Evolutionary conservation across 768 basidiomycete genomes (phyloP), one percentile per base, ranked within the genome.

Genomic region (Leucosporidium scottii): DNA sequence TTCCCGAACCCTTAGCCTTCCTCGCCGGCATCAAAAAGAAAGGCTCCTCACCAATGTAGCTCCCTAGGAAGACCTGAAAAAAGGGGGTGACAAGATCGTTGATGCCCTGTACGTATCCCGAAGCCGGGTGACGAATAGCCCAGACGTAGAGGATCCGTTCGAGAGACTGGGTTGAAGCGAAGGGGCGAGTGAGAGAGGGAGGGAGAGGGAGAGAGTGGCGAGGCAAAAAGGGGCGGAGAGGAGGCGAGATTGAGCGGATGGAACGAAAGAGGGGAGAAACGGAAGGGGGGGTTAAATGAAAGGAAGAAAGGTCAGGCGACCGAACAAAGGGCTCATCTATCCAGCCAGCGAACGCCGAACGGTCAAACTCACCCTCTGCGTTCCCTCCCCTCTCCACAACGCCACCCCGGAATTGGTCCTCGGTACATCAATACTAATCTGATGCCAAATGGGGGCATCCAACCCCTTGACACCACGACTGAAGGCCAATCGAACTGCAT

Each of bases 391-490:
- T 85, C 90, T 89, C 96, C 96, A 99, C 27, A 99, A 79, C 47
- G 81, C 83, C 17, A 94, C 86, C 27, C 93, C 93, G 23, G 96
- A 93, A 59, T 93, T 81, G 49, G 96, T 99, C 62, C 96, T 83
- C 17, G 96, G 96, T 9, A 97, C 94, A 75, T 99, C 96, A 67
- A 97, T 98, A 76, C 92, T 91, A 74, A 98, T 98, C 79, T 99
- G 96, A 79, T 98, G 96, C 96, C 96, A 98, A 76, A 98, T 94
- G 78, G 91, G 89, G 74, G 93, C 91, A 78, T 99, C 94, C 36
- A 94, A 83, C 0, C 89, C 87, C 65, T 89, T 87, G 36, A 85
- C 84, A 66, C 91, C 91, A 49, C 90, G 84, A 18, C 89, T 86
- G 77, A 98, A 99, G 21, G 96, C 87, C 23, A 93, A 82, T 72